Evolutionary conservation across 345 rosid species (phyloP).

Genomic region (Murraya koenigii): DNA sequence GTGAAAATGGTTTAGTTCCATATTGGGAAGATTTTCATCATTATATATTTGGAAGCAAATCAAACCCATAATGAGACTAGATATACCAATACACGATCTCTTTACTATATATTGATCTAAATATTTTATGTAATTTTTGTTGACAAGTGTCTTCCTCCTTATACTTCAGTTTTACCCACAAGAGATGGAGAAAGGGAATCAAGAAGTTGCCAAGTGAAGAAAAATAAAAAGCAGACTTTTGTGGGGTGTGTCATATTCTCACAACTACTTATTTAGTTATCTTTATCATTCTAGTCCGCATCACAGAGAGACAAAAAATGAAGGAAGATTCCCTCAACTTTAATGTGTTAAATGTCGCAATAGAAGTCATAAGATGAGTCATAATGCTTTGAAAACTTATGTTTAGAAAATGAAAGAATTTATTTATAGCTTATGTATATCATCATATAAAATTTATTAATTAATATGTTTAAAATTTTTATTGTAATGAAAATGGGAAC

Average conservation of each 20-base stretch:
- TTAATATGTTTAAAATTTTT: neutral
- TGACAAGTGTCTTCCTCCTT: conserved; percentile 61
- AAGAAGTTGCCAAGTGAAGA: no score
- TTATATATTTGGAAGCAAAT: no score
- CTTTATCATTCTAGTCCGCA: conserved; percentile 44
- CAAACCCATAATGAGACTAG: no score
- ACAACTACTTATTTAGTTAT: conserved; percentile 41
- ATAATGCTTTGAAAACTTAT: neutral
- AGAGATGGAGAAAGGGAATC: no score
- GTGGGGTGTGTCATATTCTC: conserved; percentile 27
- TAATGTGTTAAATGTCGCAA: conserved; percentile 44
- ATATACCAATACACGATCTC: no score
- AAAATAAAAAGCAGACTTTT: neutral
- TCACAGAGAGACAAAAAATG: conserved; percentile 44
- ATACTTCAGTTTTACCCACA: conserved; percentile 36
- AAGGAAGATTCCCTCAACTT: conserved; percentile 56
- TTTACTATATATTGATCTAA: no score
- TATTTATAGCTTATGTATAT: no score
- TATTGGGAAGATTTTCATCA: no score
- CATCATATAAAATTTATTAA: no score
- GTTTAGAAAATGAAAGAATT: neutral
- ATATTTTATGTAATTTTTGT: no score
- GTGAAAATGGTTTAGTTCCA: no score
- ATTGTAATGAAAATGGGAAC: conserved; percentile 56
- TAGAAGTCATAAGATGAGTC: conserved; percentile 59